Evolutionary conservation across 768 basidiomycete genomes (phyloP).

Genomic region (Rhodotorula paludigena): DNA sequence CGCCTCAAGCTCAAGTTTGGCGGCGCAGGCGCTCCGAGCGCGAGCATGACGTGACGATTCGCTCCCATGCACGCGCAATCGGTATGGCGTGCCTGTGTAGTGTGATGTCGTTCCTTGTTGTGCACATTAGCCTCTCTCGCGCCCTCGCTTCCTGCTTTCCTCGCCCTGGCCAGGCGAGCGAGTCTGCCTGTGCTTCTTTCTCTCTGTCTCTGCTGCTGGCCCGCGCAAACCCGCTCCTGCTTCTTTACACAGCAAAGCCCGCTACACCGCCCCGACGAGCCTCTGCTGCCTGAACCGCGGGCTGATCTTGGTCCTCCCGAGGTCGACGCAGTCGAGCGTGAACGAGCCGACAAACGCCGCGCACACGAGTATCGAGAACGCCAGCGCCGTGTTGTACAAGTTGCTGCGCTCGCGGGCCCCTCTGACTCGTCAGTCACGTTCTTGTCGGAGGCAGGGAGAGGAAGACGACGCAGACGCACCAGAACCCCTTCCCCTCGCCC

Average conservation of each 20-base stretch:
- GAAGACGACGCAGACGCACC: background rate
- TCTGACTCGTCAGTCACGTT: too few relatives aligned
- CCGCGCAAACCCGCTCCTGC: too few relatives aligned
- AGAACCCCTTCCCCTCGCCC: conserved; percentile 4
- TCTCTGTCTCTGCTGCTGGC: too few relatives aligned
- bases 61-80: too few relatives aligned
- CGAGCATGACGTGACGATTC: background rate
- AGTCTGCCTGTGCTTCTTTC: too few relatives aligned
- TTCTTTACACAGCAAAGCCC: too few relatives aligned
- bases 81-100: too few relatives aligned
- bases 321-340: conserved; percentile 4
- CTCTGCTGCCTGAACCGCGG: conserved; percentile 5
- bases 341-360: conserved; percentile 3
- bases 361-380: conserved; percentile 3
- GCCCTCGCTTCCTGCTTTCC: too few relatives aligned
- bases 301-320: background rate
- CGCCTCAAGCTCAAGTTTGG: conserved; percentile 2
- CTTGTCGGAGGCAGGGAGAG: too few relatives aligned
- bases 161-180: too few relatives aligned
- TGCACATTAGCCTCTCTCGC: too few relatives aligned
- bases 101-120: too few relatives aligned
- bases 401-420: background rate
- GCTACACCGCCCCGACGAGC: background rate
- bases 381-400: conserved; percentile 20
- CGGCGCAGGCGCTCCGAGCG: background rate